These are phyloP conservation scores for Ceratocystis diversiconidia DNA, from an alignment of 2,329 filamentous ascomycete genomes.

Conservation along the genomic window DNA sequence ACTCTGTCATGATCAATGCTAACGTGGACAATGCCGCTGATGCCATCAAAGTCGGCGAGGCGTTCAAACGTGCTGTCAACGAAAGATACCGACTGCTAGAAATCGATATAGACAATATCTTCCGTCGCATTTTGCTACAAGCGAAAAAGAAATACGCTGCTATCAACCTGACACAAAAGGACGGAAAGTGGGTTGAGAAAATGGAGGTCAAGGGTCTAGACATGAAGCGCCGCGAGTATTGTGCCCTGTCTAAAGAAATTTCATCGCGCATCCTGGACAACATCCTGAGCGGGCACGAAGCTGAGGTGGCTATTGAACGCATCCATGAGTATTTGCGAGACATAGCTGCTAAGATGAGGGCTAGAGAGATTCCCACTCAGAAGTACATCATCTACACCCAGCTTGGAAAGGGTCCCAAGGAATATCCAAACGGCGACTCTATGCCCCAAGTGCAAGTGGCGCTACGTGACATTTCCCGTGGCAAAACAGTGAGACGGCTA, in stretches of 20 bases:
- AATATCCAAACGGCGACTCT: slow-evolving; percentile 84
- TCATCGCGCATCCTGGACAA: slow-evolving; percentile 84
- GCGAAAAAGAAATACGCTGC: slow-evolving; percentile 99
- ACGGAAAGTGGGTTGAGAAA: slow-evolving; percentile 83
- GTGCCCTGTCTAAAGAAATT: slow-evolving; percentile 85
- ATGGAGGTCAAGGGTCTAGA: slow-evolving; percentile 97
- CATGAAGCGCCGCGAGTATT: slow-evolving; percentile 96
- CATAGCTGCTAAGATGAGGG: slow-evolving; percentile 74
- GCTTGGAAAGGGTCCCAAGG: slow-evolving; percentile 81
- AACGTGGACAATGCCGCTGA: slow-evolving; percentile 89
- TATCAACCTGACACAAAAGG: slow-evolving; percentile 78
- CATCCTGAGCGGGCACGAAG: slow-evolving; percentile 84
- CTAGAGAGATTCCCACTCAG: slow-evolving; percentile 54
- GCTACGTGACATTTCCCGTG: slow-evolving; percentile 69
- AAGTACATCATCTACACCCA: slow-evolving; percentile 99
- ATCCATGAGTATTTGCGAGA: slow-evolving; percentile 89
- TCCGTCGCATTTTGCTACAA: slow-evolving; percentile 81
- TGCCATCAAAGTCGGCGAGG: slow-evolving; percentile 77
- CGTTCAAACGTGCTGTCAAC: slow-evolving; percentile 93
- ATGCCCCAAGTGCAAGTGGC: slow-evolving; percentile 98
- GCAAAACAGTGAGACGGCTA: slow-evolving; percentile 78
- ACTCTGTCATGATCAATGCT: slow-evolving; percentile 99
- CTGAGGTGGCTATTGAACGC: slow-evolving; percentile 71
- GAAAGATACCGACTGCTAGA: slow-evolving; percentile 83
- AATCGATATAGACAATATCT: slow-evolving; percentile 97